Percentiles rank a stretch among this genome's conserved stretches.
These are phyloP conservation scores for Sordaria brevicollis DNA, from an alignment of 495 filamentous ascomycete genomes.

Conservation along the genomic window DNA sequence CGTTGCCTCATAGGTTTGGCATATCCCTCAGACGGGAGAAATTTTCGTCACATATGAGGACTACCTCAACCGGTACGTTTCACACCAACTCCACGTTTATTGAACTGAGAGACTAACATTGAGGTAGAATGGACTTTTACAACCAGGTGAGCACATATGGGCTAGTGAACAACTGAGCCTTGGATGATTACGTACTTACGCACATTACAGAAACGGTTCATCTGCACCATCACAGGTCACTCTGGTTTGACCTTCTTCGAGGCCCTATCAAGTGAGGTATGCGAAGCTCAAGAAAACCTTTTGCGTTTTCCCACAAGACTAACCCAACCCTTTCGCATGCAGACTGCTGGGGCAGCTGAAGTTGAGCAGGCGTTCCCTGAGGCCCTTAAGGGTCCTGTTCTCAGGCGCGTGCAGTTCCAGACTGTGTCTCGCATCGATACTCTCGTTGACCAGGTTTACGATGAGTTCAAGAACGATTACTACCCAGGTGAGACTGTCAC, in stretches of 20 bases:
- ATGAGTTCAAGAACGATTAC: constrained; percentile 90
- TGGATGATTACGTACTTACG: constrained; percentile 5
- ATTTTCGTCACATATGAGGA: constrained; percentile 82
- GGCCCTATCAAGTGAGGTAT: constrained; percentile 85
- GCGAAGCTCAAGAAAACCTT: constrained; percentile 14
- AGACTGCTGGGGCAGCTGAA: constrained; percentile 78
- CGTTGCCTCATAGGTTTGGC: constrained; percentile 61
- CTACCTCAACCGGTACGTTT: constrained; percentile 65
- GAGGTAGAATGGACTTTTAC: constrained; percentile 76
- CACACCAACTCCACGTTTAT: not conserved
- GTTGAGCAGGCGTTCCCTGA: constrained; percentile 89
- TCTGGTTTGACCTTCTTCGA: constrained; percentile 91
- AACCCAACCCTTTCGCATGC: not conserved
- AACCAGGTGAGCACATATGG: constrained; percentile 51
- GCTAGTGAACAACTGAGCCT: not conserved
- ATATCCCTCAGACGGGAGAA: constrained; percentile 81
- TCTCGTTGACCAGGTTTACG: constrained; percentile 51
- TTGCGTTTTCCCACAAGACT: not conserved
- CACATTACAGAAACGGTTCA: constrained; percentile 62
- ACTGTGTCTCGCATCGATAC: constrained; percentile 86
- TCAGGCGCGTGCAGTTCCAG: constrained; percentile 84
- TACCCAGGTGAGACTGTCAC: constrained; percentile 85
- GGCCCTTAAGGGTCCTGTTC: constrained; percentile 77
- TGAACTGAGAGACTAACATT: constrained; percentile 14
- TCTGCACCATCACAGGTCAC: constrained; percentile 90